A percentile compares a stretch with the other conserved stretches of the same genome.
These are phyloP conservation scores for Deuterostichococcus epilithicus DNA, from an alignment of 139 green algal genomes.

Conservation along the genomic window DNA sequence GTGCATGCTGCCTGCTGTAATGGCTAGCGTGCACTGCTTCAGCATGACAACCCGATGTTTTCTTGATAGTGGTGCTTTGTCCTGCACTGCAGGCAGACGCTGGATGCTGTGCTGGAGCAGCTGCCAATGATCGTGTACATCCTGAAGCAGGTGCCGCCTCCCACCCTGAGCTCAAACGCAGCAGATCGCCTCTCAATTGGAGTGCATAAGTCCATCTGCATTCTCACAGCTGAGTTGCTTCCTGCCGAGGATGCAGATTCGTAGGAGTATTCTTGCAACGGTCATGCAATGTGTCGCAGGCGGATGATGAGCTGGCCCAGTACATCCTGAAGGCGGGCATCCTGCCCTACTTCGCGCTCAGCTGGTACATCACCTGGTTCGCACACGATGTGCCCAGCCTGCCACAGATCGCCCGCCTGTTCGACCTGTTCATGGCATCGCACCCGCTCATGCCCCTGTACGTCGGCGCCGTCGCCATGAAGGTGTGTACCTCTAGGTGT, in stretches of 20 bases:
- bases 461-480: constrained; percentile 65
- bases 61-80: background rate
- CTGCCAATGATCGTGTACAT: constrained; percentile 62
- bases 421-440: constrained; percentile 82
- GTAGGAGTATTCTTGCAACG: background rate
- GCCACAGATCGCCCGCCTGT: constrained; percentile 61
- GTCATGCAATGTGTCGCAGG: constrained; percentile 14
- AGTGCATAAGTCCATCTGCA: background rate
- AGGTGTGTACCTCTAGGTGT: constrained; percentile 17
- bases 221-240: background rate
- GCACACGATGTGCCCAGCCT: constrained; percentile 63
- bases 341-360: constrained; percentile 44
- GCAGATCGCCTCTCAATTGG: background rate
- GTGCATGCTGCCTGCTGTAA: background rate
- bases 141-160: constrained; percentile 24
- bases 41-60: background rate
- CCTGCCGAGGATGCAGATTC: background rate
- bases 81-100: constrained; percentile 26
- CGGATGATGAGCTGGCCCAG: constrained; percentile 24
- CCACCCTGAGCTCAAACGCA: background rate
- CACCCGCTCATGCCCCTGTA: constrained; percentile 93
- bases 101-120: constrained; percentile 66
- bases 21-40: background rate
- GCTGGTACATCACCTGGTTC: constrained; percentile 90
- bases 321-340: constrained; percentile 21